phyloP scores from a whole-genome alignment of 129 eudicot genomes.

The Ambrosia artemisiifolia region DNA sequence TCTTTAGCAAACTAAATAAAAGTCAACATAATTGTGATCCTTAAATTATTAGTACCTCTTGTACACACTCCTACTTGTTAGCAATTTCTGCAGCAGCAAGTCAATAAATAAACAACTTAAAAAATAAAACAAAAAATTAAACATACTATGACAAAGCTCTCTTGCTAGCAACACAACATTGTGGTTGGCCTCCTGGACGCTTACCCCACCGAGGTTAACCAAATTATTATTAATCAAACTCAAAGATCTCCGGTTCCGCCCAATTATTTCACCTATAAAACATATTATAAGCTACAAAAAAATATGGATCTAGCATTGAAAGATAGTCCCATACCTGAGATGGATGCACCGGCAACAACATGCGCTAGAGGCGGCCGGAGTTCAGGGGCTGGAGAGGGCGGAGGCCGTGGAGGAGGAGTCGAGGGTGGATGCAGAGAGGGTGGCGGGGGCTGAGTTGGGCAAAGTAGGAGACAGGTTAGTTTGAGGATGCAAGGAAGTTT shows the following conservation, averaged over 20 bases:
- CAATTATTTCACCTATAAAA: slow-evolving; percentile 38
- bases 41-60: slow-evolving; percentile 35
- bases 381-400: too few relatives aligned
- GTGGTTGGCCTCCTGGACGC: slow-evolving; percentile 23
- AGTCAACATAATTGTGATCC: neutral
- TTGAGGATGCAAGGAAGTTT: too few relatives aligned
- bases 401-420: too few relatives aligned
- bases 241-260: slow-evolving; percentile 57
- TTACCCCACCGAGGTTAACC: slow-evolving; percentile 24
- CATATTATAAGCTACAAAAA: neutral
- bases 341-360: too few relatives aligned
- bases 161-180: slow-evolving; percentile 61
- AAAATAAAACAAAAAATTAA: neutral
- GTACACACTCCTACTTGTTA: slow-evolving; percentile 35
- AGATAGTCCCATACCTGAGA: too few relatives aligned
- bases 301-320: slow-evolving; percentile 13
- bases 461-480: too few relatives aligned
- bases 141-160: slow-evolving; percentile 57
- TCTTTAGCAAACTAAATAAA: neutral
- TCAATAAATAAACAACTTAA: neutral
- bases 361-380: too few relatives aligned
- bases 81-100: slow-evolving; percentile 49
- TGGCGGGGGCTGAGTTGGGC: too few relatives aligned
- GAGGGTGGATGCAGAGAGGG: too few relatives aligned
- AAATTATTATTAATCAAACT: slow-evolving; percentile 63